Base-by-base conservation (phyloP, 306 rosid genomes). In the Morella rubra region DNA sequence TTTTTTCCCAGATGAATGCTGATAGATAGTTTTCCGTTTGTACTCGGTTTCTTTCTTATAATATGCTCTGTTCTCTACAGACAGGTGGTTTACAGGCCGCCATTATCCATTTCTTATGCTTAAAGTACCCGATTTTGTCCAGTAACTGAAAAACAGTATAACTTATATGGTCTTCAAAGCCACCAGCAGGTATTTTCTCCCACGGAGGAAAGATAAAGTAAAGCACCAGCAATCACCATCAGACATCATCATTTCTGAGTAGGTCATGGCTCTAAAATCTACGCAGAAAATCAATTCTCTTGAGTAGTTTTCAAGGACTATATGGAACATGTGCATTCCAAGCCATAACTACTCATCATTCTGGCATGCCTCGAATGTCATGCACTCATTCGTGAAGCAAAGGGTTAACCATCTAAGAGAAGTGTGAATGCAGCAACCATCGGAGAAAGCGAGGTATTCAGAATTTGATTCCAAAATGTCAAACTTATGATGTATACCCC, bases 201-300 rank as follows among this genome's bases (percentile, higher is more conserved):
- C 50, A 22, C 22, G 20, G 65, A 18, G 44, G 51, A 14, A 19
- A 42, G 40, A 24, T 22, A 47, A 37, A 51, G 6, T 10, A 10
- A 52, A 50, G 61, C 5, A 49, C 12, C 10, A 18, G n/a, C 13
- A 15, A 55, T 18, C 12, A 73, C 45, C 27, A 41, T 40, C 59
- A 32, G 73, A 72, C 76, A 72, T 66, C 20, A 79, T 76, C 19
- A 79, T 72, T 47, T 37, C 14, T 72, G 72, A 72, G 66, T 20
- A 20, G 77, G 68, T 24, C 73, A 47, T 56, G 19, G 64, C 51
- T 32, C 19, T 24, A 51, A 70, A 41, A n/a, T 8, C 49, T 64
- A 16, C 19, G 5, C 20, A 42, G 37, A 67, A 68, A 58, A 46
- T 16, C 67, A 79, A 1, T 19, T 24, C 15, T 12, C 6, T 56